These are phyloP conservation scores for Mycena epipterygia DNA, from an alignment of 768 basidiomycete genomes.

Conservation along the genomic window DNA sequence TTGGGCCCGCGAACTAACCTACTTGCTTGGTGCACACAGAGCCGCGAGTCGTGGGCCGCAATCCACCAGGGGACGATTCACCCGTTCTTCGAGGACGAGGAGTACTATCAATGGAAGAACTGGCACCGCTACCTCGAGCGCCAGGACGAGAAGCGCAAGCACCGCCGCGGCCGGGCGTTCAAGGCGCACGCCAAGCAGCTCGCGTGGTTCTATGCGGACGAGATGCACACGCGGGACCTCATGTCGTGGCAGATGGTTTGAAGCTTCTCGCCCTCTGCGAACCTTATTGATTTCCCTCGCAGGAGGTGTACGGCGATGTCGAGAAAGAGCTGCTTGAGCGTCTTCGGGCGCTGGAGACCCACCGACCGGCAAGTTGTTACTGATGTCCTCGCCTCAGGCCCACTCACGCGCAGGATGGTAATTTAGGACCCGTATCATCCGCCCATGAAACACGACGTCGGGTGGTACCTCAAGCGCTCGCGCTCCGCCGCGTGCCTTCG, in stretches of 20 bases:
- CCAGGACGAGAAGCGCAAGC: slow-evolving; percentile 49
- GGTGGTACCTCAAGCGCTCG: slow-evolving; percentile 57
- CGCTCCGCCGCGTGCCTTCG: slow-evolving; percentile 53
- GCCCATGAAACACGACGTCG: slow-evolving; percentile 50
- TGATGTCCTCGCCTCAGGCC: not conserved
- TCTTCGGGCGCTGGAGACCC: slow-evolving; percentile 41
- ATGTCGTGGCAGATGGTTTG: slow-evolving; percentile 52
- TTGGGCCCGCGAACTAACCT: not conserved
- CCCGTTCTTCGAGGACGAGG: slow-evolving; percentile 56
- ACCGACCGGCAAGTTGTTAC: slow-evolving; percentile 47
- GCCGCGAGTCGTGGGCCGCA: slow-evolving; percentile 60
- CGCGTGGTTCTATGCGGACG: slow-evolving; percentile 52
- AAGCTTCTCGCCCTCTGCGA: not conserved
- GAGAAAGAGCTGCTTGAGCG: slow-evolving; percentile 47
- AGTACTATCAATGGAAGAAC: slow-evolving; percentile 58
- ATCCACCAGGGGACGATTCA: slow-evolving; percentile 54
- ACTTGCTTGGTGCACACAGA: slow-evolving; percentile 42
- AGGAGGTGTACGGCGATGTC: slow-evolving; percentile 51
- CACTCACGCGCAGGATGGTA: not conserved
- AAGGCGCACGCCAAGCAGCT: slow-evolving; percentile 47
- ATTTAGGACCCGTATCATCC: slow-evolving; percentile 58
- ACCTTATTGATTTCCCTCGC: not conserved
- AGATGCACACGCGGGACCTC: slow-evolving; percentile 50
- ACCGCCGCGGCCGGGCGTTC: slow-evolving; percentile 50
- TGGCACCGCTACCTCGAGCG: slow-evolving; percentile 61